phyloP scores from a whole-genome alignment of 768 basidiomycete genomes.

The Boletus rufocinnamomeus region DNA sequence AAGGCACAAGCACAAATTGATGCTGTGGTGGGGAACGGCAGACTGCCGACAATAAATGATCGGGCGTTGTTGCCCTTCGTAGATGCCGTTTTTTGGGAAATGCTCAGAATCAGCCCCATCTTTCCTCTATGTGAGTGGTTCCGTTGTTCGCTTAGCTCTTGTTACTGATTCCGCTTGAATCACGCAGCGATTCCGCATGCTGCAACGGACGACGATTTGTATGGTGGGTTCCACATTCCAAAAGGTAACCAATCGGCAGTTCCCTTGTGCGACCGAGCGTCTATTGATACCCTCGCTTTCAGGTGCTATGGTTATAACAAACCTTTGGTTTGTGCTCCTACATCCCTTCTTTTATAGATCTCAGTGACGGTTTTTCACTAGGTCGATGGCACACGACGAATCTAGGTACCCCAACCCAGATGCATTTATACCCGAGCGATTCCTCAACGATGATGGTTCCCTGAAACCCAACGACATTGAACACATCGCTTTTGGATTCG shows the following conservation, averaged over 20 bases:
- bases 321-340: constrained; percentile 7
- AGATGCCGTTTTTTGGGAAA: constrained; percentile 12
- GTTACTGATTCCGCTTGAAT: too few relatives aligned
- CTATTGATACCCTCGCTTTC: background rate
- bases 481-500: constrained; percentile 26
- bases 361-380: background rate
- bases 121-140: constrained; percentile 8
- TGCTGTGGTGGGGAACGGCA: constrained; percentile 1
- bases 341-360: too few relatives aligned
- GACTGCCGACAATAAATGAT: constrained; percentile 7
- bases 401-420: constrained; percentile 38
- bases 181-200: constrained; percentile 29
- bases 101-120: background rate
- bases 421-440: constrained; percentile 40
- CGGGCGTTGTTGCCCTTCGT: constrained; percentile 9
- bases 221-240: constrained; percentile 51
- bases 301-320: constrained; percentile 10
- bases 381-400: constrained; percentile 23
- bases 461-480: constrained; percentile 7
- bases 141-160: background rate
- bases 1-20: constrained; percentile 11
- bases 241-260: constrained; percentile 17
- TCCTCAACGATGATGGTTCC: constrained; percentile 30
- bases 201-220: constrained; percentile 41
- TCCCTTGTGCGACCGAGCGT: too few relatives aligned